Conservation (phyloP, 139 green algal species). For the Chlamydomonas schloesseri region DNA sequence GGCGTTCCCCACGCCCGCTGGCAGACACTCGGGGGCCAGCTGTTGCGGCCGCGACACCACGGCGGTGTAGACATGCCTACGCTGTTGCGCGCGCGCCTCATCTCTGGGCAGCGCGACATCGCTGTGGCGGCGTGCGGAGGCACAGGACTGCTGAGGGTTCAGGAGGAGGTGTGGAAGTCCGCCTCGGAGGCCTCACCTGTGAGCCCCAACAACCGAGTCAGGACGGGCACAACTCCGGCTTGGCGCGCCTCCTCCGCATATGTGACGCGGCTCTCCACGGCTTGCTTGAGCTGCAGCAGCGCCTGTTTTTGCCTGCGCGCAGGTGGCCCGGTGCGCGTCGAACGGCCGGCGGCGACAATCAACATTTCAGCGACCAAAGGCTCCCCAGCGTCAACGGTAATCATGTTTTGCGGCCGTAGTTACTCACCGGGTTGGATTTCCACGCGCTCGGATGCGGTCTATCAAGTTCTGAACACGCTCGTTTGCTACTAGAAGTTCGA, state of each 20-base stretch:
- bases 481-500: constrained; percentile 75
- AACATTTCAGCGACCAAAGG: too few species aligned
- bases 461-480: constrained; percentile 68
- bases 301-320: constrained; percentile 51
- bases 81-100: too few species aligned
- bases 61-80: too few species aligned
- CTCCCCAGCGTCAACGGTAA: too few species aligned
- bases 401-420: too few species aligned
- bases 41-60: too few species aligned
- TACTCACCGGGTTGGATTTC: neutral
- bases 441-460: constrained; percentile 44
- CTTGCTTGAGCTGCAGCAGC: constrained; percentile 50
- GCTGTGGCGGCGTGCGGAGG: neutral
- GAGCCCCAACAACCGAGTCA: constrained; percentile 34
- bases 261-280: constrained; percentile 33
- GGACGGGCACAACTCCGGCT: constrained; percentile 30
- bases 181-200: constrained; percentile 29
- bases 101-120: neutral
- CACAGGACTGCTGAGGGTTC: too few species aligned
- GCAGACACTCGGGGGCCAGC: too few species aligned
- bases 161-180: too few species aligned
- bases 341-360: too few species aligned
- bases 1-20: too few species aligned
- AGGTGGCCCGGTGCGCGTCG: neutral
- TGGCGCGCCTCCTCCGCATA: constrained; percentile 56